Conservation (phyloP, 352 stramenopile genomes). For the Globisporangium ultimum region DNA sequence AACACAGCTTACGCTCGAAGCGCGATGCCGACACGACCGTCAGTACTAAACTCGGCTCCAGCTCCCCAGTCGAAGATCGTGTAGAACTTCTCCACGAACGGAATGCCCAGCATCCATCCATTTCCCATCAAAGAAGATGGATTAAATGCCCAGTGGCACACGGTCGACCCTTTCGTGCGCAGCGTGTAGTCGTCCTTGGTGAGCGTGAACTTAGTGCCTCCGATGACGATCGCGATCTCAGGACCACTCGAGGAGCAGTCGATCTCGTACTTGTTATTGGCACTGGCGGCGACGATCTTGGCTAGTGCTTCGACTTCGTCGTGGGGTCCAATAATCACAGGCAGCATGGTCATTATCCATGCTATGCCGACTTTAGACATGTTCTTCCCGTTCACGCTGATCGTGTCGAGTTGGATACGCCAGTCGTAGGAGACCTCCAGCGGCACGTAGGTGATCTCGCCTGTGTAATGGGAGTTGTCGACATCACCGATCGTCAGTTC, state of each 20-base stretch:
- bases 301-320: constrained; percentile 1
- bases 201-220: neutral
- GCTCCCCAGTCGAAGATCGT: neutral
- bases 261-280: neutral
- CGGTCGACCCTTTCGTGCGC: neutral
- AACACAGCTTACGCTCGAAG: neutral
- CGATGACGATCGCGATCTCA: constrained; percentile 3
- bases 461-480: neutral
- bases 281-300: neutral
- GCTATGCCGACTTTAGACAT: neutral
- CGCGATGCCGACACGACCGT: neutral
- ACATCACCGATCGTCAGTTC: constrained; percentile 1
- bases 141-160: neutral
- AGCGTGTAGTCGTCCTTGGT: constrained; percentile 6
- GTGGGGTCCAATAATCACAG: neutral
- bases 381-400: neutral
- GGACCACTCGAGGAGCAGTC: neutral
- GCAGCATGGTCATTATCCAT: neutral
- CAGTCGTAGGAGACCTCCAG: neutral
- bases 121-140: too few relatives aligned
- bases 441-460: neutral
- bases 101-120: neutral
- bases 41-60: neutral
- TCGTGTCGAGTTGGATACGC: neutral
- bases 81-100: neutral